Conservation (phyloP, 805 yeast species). For the Wickerhamomyces pijperi region DNA sequence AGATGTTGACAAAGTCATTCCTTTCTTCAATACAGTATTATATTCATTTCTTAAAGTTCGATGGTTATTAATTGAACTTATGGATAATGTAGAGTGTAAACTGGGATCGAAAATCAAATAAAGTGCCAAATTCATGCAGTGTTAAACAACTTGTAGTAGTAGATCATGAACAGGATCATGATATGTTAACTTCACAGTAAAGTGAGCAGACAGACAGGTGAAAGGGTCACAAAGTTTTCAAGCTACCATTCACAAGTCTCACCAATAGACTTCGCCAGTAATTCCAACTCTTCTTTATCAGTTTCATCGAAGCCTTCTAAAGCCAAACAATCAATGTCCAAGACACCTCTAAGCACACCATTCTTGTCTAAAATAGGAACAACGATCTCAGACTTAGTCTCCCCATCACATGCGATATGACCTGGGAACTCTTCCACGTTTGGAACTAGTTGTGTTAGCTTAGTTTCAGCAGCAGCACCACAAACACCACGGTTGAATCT, state of each 20-base stretch:
- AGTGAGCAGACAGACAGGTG: not conserved
- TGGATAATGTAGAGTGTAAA: too few relatives aligned
- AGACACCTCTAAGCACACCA: constrained; percentile 52
- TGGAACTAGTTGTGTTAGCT: constrained; percentile 59
- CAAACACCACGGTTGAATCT: constrained; percentile 80
- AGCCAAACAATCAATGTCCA: constrained; percentile 74
- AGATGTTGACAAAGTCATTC: too few relatives aligned
- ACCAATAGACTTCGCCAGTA: constrained; percentile 41
- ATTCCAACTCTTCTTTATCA: constrained; percentile 52
- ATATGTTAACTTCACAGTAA: not conserved
- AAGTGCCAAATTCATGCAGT: too few relatives aligned
- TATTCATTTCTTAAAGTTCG: too few relatives aligned
- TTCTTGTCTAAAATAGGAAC: constrained; percentile 53
- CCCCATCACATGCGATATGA: constrained; percentile 96
- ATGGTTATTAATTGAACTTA: too few relatives aligned
- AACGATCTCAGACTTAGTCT: constrained; percentile 85
- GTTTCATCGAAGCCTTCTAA: constrained; percentile 52
- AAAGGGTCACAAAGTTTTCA: too few relatives aligned
- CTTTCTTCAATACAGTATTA: too few relatives aligned
- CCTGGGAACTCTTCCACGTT: constrained; percentile 78
- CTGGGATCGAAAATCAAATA: too few relatives aligned
- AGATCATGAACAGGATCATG: too few relatives aligned
- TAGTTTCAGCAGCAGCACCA: constrained; percentile 63
- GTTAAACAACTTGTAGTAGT: too few relatives aligned
- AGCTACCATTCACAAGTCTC: constrained; percentile 48